Conservation (phyloP, 1,284 basidiomycete genomes). For the Pseudozyma sp. region DNA sequence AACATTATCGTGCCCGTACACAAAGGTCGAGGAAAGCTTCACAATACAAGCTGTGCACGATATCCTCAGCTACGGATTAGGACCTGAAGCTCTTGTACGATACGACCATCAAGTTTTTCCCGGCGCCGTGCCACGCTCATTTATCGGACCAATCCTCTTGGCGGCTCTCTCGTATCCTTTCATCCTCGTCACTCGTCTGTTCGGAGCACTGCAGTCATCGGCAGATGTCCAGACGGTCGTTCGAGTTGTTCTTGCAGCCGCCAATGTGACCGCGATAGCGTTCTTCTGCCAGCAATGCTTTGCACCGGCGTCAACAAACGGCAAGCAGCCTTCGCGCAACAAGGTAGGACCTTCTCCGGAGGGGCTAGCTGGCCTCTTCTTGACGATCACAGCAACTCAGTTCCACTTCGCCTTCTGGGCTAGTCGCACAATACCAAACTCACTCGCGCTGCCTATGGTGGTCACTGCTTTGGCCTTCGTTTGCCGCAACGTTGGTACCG, state of each 20-base stretch:
- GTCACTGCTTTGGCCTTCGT: constrained; percentile 76
- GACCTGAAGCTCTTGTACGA: constrained; percentile 70
- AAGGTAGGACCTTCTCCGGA: not conserved
- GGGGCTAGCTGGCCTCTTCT: constrained; percentile 63
- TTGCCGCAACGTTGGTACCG: constrained; percentile 67
- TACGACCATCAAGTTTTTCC: constrained; percentile 92
- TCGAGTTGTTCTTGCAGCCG: constrained; percentile 78
- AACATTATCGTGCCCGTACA: constrained; percentile 75
- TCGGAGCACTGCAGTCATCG: constrained; percentile 73
- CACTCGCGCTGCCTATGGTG: constrained; percentile 85
- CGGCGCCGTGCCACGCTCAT: constrained; percentile 88
- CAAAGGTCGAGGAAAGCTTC: constrained; percentile 98
- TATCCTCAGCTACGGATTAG: constrained; percentile 80
- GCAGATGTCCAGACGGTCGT: constrained; percentile 77
- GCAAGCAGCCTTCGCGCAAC: not conserved
- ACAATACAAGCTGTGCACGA: constrained; percentile 93
- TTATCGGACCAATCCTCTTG: constrained; percentile 76
- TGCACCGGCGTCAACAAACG: constrained; percentile 31
- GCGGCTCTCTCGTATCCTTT: constrained; percentile 60
- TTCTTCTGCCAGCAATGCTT: constrained; percentile 76
- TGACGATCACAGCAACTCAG: constrained; percentile 80
- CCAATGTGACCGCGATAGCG: constrained; percentile 78
- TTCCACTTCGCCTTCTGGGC: constrained; percentile 95
- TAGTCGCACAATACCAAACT: constrained; percentile 91
- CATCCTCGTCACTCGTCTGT: constrained; percentile 66